Evolutionary conservation across 441 rosid genomes (phyloP).

Genomic region (Monsonia emarginata): DNA sequence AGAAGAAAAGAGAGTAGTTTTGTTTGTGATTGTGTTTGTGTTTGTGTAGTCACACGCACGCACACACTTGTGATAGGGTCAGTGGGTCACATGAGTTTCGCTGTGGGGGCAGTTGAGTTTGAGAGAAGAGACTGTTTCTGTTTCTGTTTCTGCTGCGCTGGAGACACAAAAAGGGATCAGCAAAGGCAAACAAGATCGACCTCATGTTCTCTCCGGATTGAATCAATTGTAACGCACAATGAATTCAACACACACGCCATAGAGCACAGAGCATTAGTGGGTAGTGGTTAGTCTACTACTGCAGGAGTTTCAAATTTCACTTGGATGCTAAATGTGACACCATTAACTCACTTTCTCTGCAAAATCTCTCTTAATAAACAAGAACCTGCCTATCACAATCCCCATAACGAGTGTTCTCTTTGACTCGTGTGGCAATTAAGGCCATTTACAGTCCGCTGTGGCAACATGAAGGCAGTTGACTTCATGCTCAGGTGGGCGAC

Average conservation of each 20-base stretch:
- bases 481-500: too few species aligned
- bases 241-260: not conserved
- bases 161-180: not conserved
- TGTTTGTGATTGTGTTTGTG: too few species aligned
- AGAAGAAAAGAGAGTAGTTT: not conserved
- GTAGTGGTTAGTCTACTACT: not conserved
- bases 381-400: too few species aligned
- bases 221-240: not conserved
- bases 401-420: too few species aligned
- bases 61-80: too few species aligned
- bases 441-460: too few species aligned
- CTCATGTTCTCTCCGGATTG: not conserved
- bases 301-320: not conserved
- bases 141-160: not conserved
- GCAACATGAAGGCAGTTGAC: too few species aligned
- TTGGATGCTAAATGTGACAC: too few species aligned
- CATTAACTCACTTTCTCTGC: not conserved
- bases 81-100: slow-evolving; percentile 23
- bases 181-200: not conserved
- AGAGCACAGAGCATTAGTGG: not conserved
- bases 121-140: not conserved
- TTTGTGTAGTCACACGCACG: slow-evolving; percentile 20
- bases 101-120: not conserved
- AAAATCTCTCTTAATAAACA: too few species aligned
- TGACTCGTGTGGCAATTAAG: too few species aligned